Base-by-base conservation (phyloP, 1,284 basidiomycete genomes). In the Rhizoctonia solani region DNA sequence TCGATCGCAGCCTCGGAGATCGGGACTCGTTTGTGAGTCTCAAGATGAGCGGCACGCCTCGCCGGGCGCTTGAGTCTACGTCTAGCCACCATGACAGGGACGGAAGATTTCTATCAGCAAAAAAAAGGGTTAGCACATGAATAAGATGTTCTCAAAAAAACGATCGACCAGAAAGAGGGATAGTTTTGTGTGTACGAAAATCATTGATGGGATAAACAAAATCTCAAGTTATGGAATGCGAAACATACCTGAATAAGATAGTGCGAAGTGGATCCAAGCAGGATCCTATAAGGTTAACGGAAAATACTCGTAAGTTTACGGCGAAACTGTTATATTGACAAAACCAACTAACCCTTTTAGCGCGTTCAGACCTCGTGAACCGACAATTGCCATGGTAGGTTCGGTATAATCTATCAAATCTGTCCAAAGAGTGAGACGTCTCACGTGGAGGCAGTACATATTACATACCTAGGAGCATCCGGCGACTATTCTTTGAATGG, bases 181-280 rank as follows among this genome's bases (percentile, higher is more conserved):
- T n/a, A n/a, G n/a, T n/a, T n/a, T n/a, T n/a, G n/a, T n/a, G n/a
- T n/a, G n/a, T n/a, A n/a, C n/a, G n/a, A n/a, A n/a, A n/a, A n/a
- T n/a, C n/a, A n/a, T n/a, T 46, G 44, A 11, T 46, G 44, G 44
- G 44, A 46, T 16, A 39, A 16, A 16, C 16, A 46, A 23, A 13
- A 11, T n/a, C n/a, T n/a, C n/a, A n/a, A n/a, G n/a, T n/a, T n/a
- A n/a, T n/a, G n/a, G n/a, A n/a, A n/a, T n/a, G n/a, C n/a, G n/a
- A n/a, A n/a, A 61, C 54, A 32, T 70, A 86, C 86, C 81, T 90
- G 94, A 47, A 98, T 93, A 54, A 98, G 87, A 76, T 99, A 99
- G 77, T 98, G 93, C 2, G 93, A 96, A 0, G 95, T 98, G 2
- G 93, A 96, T n/a, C 95, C 95, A 39, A 98, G 87, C 4, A 98